These are phyloP conservation scores for Phytophthora ohioensis DNA, from an alignment of 352 stramenopile genomes.

Conservation along the genomic window DNA sequence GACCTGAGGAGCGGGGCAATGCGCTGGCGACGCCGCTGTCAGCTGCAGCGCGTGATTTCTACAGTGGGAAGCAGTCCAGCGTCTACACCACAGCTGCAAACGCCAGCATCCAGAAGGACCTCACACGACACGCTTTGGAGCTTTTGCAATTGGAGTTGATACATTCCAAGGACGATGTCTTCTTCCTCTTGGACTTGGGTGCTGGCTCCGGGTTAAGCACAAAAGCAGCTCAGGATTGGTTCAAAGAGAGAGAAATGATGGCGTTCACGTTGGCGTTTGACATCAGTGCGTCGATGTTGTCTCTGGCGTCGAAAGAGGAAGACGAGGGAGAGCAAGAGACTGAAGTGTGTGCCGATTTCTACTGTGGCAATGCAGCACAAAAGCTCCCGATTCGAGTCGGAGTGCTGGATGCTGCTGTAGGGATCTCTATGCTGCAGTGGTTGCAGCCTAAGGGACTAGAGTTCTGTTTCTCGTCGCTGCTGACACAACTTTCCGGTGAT, in stretches of 20 bases:
- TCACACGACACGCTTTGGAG: constrained; percentile 73
- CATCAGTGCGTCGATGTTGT: constrained; percentile 81
- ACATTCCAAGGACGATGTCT: constrained; percentile 26
- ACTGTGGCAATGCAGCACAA: constrained; percentile 74
- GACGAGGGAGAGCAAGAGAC: constrained; percentile 3
- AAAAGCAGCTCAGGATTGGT: constrained; percentile 57
- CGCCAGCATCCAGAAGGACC: constrained; percentile 69
- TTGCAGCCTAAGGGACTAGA: constrained; percentile 64
- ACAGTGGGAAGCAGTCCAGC: constrained; percentile 64
- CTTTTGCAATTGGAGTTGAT: constrained; percentile 43
- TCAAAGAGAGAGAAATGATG: constrained; percentile 40
- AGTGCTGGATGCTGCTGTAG: constrained; percentile 61
- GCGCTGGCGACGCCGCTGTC: constrained; percentile 47
- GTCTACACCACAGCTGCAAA: constrained; percentile 80
- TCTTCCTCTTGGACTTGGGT: constrained; percentile 73
- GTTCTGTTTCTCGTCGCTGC: constrained; percentile 67
- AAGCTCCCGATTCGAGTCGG: constrained; percentile 58
- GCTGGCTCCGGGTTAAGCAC: constrained; percentile 79
- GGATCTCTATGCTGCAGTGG: constrained; percentile 89
- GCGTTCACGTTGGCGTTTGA: constrained; percentile 73
- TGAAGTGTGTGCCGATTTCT: constrained; percentile 52
- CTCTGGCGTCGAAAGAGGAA: constrained; percentile 36
- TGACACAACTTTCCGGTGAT: constrained; percentile 36
- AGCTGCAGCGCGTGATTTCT: constrained; percentile 62
- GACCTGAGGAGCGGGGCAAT: constrained; percentile 55